Evolutionary conservation across 768 basidiomycete species (phyloP), one percentile per base, ranked within the genome.

Genomic region (Pleurotus cornucopiae): DNA sequence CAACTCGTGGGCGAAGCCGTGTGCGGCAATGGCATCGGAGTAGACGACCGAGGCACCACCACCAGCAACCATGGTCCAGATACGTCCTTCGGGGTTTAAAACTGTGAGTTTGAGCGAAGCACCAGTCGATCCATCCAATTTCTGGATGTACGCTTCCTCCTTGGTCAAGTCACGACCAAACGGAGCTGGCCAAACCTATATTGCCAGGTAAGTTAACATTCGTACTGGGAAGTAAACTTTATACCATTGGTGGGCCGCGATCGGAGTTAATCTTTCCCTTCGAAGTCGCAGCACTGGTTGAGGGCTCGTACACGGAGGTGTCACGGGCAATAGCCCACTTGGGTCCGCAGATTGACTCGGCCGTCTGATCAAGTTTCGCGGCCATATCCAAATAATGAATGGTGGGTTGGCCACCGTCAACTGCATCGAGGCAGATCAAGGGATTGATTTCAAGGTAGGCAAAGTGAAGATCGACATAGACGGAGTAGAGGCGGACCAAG

Each of bases 31-130:
- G 60, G 88, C 88, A 66, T 90, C 88, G 13, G 82, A 84, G 72
- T 86, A 86, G 57, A 87, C 85, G 59, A 81, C 80, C 47, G 73
- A 74, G 41, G 80, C 80, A 78, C 93, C 93, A 67, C 97, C 97
- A 76, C 96, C 97, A 54, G 97, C 96, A 55, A 99, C 97, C 96
- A 98, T 98, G 63, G 97, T 98, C 97, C 97, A 99, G 61, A 99
- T 85, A 59, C 95, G 89, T 58, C 96, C 97, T 68, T 91, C 88
- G 54, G 90, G 73, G 72, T 98, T 98, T 64, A 99, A 78, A 52
- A 99, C 96, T 41, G 97, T 99, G 45, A 99, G 83, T 71, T 99
- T 99, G 69, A 99, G 87, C 6, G 94, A 97, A 64, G 97, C 94
- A 76, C 97, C 96, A 43, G 97, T 99, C 18, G 92, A 94, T 18